Percentiles rank a stretch among this genome's conserved stretches.
Evolutionary conservation across 2,329 filamentous ascomycete genomes (phyloP).

Genomic region (Sclerotinia minor): DNA sequence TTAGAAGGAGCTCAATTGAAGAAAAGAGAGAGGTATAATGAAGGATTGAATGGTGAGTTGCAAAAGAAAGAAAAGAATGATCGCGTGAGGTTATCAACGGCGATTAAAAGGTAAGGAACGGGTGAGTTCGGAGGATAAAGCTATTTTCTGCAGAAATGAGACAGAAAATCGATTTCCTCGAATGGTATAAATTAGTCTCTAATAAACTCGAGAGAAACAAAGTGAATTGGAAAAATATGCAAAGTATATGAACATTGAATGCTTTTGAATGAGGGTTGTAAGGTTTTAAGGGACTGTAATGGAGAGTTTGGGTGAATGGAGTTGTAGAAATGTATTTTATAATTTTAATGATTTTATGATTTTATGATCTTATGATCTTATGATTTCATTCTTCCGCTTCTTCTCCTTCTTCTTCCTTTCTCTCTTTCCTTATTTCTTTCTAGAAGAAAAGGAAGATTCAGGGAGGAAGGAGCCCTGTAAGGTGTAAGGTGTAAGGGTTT

Average conservation of each 20-base stretch:
- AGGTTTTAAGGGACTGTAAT: not conserved
- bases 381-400: no score
- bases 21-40: not conserved
- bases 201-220: not conserved
- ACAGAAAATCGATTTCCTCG: not conserved
- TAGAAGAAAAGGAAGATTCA: constrained; percentile 12
- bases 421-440: not conserved
- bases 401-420: no score
- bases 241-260: not conserved
- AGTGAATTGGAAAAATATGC: not conserved
- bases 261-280: not conserved
- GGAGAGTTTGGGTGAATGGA: not conserved
- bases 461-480: not conserved
- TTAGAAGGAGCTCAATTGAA: constrained; percentile 14
- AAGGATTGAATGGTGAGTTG: constrained; percentile 1
- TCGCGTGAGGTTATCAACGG: constrained; percentile 22
- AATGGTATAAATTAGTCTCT: not conserved
- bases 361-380: not conserved
- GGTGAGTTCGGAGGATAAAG: constrained; percentile 8
- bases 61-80: constrained; percentile 10
- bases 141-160: not conserved
- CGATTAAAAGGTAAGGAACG: constrained; percentile 16
- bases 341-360: not conserved
- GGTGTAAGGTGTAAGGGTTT: not conserved
- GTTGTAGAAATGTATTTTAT: not conserved